Evolutionary conservation across 148 eudicot species (phyloP).

Genomic region (Suaeda aralocaspica): DNA sequence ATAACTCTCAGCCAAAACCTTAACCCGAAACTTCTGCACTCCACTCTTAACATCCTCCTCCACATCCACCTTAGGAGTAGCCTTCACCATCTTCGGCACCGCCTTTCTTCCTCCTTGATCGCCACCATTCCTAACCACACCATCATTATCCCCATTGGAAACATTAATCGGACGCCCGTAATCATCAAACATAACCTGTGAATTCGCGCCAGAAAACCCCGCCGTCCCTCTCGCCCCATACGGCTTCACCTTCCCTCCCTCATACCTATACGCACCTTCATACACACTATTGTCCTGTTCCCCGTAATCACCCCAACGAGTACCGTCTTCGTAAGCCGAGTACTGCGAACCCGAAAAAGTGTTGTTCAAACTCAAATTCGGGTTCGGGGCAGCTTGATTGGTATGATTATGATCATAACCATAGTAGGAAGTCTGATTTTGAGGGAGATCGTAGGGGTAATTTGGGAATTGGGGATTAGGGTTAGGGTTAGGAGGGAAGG

Average conservation of each 20-base stretch:
- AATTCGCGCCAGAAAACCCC: slow-evolving; percentile 30
- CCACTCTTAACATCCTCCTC: slow-evolving; percentile 44
- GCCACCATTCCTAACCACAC: slow-evolving; percentile 12
- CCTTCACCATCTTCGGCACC: slow-evolving; percentile 45
- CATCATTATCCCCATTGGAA: slow-evolving; percentile 15
- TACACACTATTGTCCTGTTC: slow-evolving; percentile 22
- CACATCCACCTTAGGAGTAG: slow-evolving; percentile 45
- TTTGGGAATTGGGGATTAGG: slow-evolving; percentile 35
- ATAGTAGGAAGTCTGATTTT: slow-evolving; percentile 15
- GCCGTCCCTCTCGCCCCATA: slow-evolving; percentile 55
- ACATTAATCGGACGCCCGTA: slow-evolving; percentile 66
- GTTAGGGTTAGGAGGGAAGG: slow-evolving; percentile 34
- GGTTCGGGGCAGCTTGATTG: slow-evolving; percentile 22
- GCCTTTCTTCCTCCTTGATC: slow-evolving; percentile 21
- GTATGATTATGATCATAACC: slow-evolving; percentile 35
- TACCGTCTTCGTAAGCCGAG: slow-evolving; percentile 22
- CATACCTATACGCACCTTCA: slow-evolving; percentile 55
- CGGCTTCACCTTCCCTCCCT: slow-evolving; percentile 51
- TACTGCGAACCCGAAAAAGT: slow-evolving; percentile 19
- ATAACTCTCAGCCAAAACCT: slow-evolving; percentile 59
- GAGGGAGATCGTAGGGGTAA: too few relatives aligned
- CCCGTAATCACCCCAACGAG: slow-evolving; percentile 26
- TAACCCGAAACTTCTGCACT: slow-evolving; percentile 73
- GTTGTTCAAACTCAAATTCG: slow-evolving; percentile 19
- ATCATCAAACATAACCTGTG: slow-evolving; percentile 64